A percentile compares a stretch with the other conserved stretches of the same genome.
These are phyloP conservation scores for Backusella liffmaniae DNA, from an alignment of 192 early-diverging fungal genomes.

Conservation along the genomic window DNA sequence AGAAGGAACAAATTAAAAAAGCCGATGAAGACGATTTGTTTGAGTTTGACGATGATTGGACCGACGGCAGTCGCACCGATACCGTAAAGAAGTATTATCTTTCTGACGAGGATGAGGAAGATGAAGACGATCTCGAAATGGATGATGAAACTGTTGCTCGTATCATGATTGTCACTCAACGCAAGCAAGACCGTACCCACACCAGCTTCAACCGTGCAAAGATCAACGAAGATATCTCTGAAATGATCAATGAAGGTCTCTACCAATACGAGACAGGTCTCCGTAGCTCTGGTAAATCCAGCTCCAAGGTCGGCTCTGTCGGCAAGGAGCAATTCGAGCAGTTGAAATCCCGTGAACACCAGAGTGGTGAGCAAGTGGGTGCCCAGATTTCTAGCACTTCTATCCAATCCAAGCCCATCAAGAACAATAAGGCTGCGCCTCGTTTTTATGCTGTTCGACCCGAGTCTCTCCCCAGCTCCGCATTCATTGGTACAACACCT, in stretches of 20 bases:
- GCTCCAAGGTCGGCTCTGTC: slow-evolving; percentile 62
- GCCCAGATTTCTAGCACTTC: slow-evolving; percentile 14
- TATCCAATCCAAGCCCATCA: slow-evolving; percentile 17
- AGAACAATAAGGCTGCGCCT: slow-evolving; percentile 40
- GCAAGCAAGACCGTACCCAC: slow-evolving; percentile 66
- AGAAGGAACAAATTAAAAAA: not conserved
- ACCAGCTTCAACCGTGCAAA: slow-evolving; percentile 76
- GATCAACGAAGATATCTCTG: slow-evolving; percentile 78
- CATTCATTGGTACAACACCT: slow-evolving; percentile 23
- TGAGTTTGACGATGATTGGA: slow-evolving; percentile 79
- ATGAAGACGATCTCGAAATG: slow-evolving; percentile 81
- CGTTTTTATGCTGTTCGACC: slow-evolving; percentile 56
- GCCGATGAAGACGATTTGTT: slow-evolving; percentile 72
- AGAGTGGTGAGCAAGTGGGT: slow-evolving; percentile 15
- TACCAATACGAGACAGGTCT: slow-evolving; percentile 82
- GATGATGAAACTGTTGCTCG: slow-evolving; percentile 87
- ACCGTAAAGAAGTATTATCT: slow-evolving; percentile 53
- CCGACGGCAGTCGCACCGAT: slow-evolving; percentile 45
- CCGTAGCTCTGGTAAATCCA: slow-evolving; percentile 34
- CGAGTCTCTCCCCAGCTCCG: slow-evolving; percentile 26
- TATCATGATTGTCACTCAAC: slow-evolving; percentile 91
- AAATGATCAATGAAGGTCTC: slow-evolving; percentile 96
- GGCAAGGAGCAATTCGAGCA: slow-evolving; percentile 58
- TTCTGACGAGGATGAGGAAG: slow-evolving; percentile 49
- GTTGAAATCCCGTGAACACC: slow-evolving; percentile 39